Conservation (phyloP, 2,329 filamentous ascomycete species). For the Sordariomycetes sp. region DNA sequence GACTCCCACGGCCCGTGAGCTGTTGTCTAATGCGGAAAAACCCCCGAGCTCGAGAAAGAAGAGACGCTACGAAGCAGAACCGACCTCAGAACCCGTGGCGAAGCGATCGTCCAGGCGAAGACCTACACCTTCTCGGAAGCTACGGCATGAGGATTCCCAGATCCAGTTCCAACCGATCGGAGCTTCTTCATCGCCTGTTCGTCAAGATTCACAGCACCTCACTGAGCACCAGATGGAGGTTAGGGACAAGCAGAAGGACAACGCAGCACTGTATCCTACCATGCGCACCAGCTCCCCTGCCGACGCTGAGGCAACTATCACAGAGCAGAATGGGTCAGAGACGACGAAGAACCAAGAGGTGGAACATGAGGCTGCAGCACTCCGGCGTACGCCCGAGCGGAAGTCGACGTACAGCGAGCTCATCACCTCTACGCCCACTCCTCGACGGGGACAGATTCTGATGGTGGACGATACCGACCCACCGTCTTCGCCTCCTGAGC, state of each 20-base stretch:
- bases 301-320: constrained; percentile 11
- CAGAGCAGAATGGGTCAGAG: too few species aligned
- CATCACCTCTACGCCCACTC: constrained; percentile 52
- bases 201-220: constrained; percentile 60
- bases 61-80: neutral
- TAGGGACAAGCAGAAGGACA: constrained; percentile 60
- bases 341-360: too few species aligned
- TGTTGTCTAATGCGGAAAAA: too few species aligned
- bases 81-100: neutral
- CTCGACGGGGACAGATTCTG: constrained; percentile 42
- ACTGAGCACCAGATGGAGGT: constrained; percentile 77
- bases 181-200: constrained; percentile 43
- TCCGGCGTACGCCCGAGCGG: constrained; percentile 30
- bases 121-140: constrained; percentile 33
- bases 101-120: constrained; percentile 8
- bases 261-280: constrained; percentile 57
- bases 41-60: neutral
- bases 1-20: too few species aligned
- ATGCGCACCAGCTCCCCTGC: constrained; percentile 43
- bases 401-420: constrained; percentile 37
- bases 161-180: constrained; percentile 66
- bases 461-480: constrained; percentile 43
- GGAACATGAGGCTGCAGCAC: too few species aligned
- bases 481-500: constrained; percentile 50
- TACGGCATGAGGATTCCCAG: constrained; percentile 75